A percentile compares a stretch with the other conserved stretches of the same genome.
These are phyloP conservation scores for Lecanicillium sp. DNA, from an alignment of 2,329 filamentous ascomycete species.

Conservation along the genomic window DNA sequence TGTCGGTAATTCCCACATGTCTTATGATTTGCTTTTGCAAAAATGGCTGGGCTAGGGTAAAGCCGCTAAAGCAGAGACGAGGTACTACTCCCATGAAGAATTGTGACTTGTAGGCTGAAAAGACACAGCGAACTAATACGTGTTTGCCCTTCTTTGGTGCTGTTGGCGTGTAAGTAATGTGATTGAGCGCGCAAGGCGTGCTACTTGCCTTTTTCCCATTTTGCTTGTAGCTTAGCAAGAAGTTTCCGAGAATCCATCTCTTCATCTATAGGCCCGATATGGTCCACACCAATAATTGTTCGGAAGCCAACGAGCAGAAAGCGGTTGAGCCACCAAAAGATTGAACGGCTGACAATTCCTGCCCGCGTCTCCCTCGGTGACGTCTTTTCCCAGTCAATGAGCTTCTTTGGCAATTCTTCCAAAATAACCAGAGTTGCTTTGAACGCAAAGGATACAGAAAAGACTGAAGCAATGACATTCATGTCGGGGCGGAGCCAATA, in stretches of 20 bases:
- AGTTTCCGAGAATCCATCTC: slow-evolving; percentile 18
- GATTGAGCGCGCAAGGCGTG: no score
- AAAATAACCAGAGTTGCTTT: slow-evolving; percentile 21
- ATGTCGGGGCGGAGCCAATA: slow-evolving; percentile 21
- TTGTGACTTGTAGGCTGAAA: slow-evolving; percentile 19
- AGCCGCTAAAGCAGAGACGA: slow-evolving; percentile 28
- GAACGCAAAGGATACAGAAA: slow-evolving; percentile 16
- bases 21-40: slow-evolving; percentile 28
- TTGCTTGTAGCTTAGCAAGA: slow-evolving; percentile 10
- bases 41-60: slow-evolving; percentile 37
- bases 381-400: slow-evolving; percentile 11
- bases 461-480: slow-evolving; percentile 16
- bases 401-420: slow-evolving; percentile 22
- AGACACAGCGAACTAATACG: slow-evolving; percentile 17
- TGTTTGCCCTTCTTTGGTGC: slow-evolving; percentile 12
- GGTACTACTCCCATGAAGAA: slow-evolving; percentile 25
- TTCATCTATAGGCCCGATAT: slow-evolving; percentile 18
- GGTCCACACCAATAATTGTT: slow-evolving; percentile 14
- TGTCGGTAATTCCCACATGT: slow-evolving; percentile 19
- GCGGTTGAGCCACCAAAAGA: slow-evolving; percentile 29
- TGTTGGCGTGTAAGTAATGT: slow-evolving; percentile 5
- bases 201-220: slow-evolving; percentile 16
- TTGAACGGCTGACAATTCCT: slow-evolving; percentile 22
- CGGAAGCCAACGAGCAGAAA: slow-evolving; percentile 19
- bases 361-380: slow-evolving; percentile 22